Percentiles rank a stretch among this genome's conserved stretches.
Conservation (phyloP, 2,329 filamentous ascomycete genomes). For the Hypoxylon sp. region DNA sequence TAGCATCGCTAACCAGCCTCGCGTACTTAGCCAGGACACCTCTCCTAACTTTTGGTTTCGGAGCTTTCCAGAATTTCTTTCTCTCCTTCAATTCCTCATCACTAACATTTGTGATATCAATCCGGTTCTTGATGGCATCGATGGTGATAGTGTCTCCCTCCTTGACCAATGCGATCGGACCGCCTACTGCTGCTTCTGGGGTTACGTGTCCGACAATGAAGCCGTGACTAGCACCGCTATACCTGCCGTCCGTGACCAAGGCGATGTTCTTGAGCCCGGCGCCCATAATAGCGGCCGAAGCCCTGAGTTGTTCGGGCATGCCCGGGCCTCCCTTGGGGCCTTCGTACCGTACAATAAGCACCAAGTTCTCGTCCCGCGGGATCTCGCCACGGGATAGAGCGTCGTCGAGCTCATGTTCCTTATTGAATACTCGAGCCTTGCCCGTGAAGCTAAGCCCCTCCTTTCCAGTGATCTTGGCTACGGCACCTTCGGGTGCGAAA, state of each 20-base stretch:
- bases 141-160: conserved; percentile 90
- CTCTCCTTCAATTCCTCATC: conserved; percentile 78
- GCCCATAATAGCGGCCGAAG: conserved; percentile 92
- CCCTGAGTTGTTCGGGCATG: conserved; percentile 95
- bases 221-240: conserved; percentile 84
- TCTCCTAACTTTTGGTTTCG: conserved; percentile 80
- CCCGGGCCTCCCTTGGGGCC: conserved; percentile 93
- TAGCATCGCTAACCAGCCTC: conserved; percentile 88
- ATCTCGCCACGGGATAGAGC: conserved; percentile 79
- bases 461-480: conserved; percentile 97
- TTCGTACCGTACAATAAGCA: conserved; percentile 93
- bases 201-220: conserved; percentile 83
- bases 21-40: conserved; percentile 94
- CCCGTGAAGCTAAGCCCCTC: conserved; percentile 88
- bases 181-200: conserved; percentile 90
- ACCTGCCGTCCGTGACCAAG: conserved; percentile 91
- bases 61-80: conserved; percentile 77
- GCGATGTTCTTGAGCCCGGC: conserved; percentile 90
- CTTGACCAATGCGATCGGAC: conserved; percentile 85
- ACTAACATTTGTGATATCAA: conserved; percentile 74
- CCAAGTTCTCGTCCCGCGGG: conserved; percentile 82
- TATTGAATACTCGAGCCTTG: conserved; percentile 86
- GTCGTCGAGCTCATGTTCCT: conserved; percentile 82
- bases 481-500: conserved; percentile 87
- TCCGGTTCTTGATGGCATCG: conserved; percentile 84